phyloP scores from a whole-genome alignment of 345 rosid genomes.

The Populus pruinosa region DNA sequence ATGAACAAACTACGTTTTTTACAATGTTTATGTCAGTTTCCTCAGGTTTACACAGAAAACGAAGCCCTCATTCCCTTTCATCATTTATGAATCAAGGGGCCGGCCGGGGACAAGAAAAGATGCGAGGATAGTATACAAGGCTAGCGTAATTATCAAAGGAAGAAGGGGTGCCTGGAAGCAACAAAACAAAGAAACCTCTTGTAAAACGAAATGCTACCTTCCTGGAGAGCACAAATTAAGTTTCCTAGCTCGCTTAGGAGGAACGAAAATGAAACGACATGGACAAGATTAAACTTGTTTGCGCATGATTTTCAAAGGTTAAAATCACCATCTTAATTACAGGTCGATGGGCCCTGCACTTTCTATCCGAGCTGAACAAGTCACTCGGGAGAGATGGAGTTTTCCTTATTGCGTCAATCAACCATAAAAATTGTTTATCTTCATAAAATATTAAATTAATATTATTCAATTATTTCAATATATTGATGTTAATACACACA shows the following conservation, averaged over 20 bases:
- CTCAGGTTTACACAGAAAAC: not conserved
- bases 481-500: no score
- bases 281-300: no score
- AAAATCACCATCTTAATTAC: no score
- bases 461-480: no score
- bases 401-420: no score
- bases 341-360: no score
- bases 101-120: not conserved
- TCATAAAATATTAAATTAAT: no score
- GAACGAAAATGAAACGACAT: not conserved
- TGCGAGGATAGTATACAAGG: not conserved
- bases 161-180: not conserved
- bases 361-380: no score
- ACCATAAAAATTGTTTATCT: no score
- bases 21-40: not conserved
- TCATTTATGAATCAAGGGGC: not conserved
- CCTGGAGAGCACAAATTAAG: not conserved
- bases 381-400: no score
- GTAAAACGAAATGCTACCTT: not conserved
- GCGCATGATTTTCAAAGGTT: no score
- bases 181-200: not conserved
- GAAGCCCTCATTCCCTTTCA: no score
- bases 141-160: not conserved
- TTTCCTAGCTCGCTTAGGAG: not conserved
- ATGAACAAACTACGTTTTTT: not conserved